Evolutionary conservation across 2,329 filamentous ascomycete species (phyloP).

Genomic region (Aspergillus oerlinghausenensis): DNA sequence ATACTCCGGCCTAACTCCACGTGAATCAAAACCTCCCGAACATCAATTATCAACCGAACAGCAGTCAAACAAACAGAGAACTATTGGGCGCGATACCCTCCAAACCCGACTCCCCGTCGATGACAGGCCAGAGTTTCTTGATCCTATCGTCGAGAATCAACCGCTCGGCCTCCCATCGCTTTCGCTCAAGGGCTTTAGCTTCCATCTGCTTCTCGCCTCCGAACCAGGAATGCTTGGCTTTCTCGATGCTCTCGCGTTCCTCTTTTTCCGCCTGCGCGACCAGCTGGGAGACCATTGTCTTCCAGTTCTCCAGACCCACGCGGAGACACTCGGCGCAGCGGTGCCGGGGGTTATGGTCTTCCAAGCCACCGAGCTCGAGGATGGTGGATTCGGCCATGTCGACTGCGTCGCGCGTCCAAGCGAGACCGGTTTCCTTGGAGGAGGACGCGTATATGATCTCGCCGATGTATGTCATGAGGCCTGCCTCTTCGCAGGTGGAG

Average conservation of each 20-base stretch:
- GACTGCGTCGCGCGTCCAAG: conserved; percentile 86
- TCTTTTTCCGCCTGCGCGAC: conserved; percentile 40
- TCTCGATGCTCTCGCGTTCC: conserved; percentile 31
- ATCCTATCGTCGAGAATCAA: conserved; percentile 35
- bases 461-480: conserved; percentile 82
- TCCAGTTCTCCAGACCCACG: conserved; percentile 77
- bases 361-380: conserved; percentile 28
- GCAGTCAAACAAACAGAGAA: conserved; percentile 24
- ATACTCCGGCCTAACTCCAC: conserved; percentile 2
- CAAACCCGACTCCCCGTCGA: conserved; percentile 28
- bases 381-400: conserved; percentile 68
- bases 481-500: conserved; percentile 78
- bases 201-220: conserved; percentile 24
- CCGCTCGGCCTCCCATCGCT: conserved; percentile 39
- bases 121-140: conserved; percentile 24
- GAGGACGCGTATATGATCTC: conserved; percentile 79
- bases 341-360: conserved; percentile 43
- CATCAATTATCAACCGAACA: background rate
- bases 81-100: conserved; percentile 25
- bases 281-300: conserved; percentile 68
- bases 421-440: conserved; percentile 65
- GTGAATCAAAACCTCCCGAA: background rate
- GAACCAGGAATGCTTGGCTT: conserved; percentile 32
- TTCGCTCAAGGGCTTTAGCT: conserved; percentile 27
- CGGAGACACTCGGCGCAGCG: conserved; percentile 73